Conservation (phyloP, 139 green algal genomes). For the Microglena sp. region DNA sequence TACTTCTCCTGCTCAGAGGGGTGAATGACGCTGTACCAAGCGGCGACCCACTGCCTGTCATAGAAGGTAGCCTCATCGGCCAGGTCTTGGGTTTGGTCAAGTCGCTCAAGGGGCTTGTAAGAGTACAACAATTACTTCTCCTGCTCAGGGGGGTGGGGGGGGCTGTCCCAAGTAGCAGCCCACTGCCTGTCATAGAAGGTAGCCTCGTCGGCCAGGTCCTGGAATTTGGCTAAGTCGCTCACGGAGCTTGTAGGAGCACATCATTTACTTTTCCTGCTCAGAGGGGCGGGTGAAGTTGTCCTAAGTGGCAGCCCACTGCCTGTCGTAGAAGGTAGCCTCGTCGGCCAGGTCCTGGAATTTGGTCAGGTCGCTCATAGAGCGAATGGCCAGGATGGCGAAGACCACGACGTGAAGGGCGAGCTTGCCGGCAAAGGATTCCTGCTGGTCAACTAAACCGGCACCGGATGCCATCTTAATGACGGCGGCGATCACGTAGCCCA, state of each 20-base stretch:
- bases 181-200: constrained; percentile 93
- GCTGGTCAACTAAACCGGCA: no score
- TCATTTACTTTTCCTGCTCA: no score
- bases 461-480: no score
- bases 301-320: no score
- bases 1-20: constrained; percentile 42
- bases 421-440: no score
- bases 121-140: constrained; percentile 2
- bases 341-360: no score
- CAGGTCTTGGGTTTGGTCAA: no score
- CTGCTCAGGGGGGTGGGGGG: constrained; percentile 51
- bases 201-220: constrained; percentile 77
- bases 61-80: constrained; percentile 92
- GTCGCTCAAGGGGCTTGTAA: no score
- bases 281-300: no score
- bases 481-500: constrained; percentile 78
- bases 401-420: constrained; percentile 73
- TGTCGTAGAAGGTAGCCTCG: no score
- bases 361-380: constrained; percentile 49
- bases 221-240: no score
- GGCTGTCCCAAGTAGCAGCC: constrained; percentile 66
- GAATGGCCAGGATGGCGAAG: constrained; percentile 68
- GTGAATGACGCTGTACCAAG: constrained; percentile 59
- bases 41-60: constrained; percentile 77
- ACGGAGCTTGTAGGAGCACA: no score